Evolutionary conservation across 495 filamentous ascomycete genomes (phyloP).

Genomic region (Penicilliopsis zonata): DNA sequence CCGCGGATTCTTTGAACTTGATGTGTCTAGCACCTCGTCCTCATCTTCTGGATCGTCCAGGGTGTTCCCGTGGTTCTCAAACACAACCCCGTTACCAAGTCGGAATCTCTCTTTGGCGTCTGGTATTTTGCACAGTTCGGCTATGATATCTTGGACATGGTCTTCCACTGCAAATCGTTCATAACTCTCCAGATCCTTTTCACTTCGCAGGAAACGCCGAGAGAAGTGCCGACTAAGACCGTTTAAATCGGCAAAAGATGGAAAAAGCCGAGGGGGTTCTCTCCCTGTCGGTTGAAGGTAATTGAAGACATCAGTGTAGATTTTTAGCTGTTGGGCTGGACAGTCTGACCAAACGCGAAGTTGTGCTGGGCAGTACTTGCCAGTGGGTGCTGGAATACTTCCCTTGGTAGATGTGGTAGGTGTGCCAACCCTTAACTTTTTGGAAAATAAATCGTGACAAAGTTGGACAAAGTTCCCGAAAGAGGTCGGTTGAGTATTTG

Average conservation of each 20-base stretch:
- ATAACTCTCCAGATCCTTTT: slow-evolving; percentile 18
- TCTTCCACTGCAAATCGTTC: slow-evolving; percentile 17
- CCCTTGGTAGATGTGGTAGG: slow-evolving; percentile 12
- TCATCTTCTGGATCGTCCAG: no score
- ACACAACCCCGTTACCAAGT: slow-evolving; percentile 14
- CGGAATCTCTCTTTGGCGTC: slow-evolving; percentile 14
- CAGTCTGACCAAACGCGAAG: slow-evolving; percentile 12
- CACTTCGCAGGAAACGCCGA: slow-evolving; percentile 14
- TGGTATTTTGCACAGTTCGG: slow-evolving; percentile 14
- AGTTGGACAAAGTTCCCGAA: slow-evolving; percentile 16
- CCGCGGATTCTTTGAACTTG: slow-evolving; percentile 2
- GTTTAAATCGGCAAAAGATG: slow-evolving; percentile 4
- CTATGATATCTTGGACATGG: slow-evolving; percentile 19
- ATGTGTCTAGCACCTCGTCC: no score
- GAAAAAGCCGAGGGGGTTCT: slow-evolving; percentile 6
- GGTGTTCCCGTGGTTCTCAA: slow-evolving; percentile 19
- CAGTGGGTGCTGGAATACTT: slow-evolving; percentile 9
- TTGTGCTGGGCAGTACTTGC: slow-evolving; percentile 9
- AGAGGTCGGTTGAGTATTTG: slow-evolving; percentile 8
- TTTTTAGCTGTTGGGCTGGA: slow-evolving; percentile 10
- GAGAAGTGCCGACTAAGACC: slow-evolving; percentile 1
- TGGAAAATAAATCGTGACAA: slow-evolving; percentile 14
- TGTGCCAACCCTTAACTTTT: slow-evolving; percentile 3
- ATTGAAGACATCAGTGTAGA: slow-evolving; percentile 5
- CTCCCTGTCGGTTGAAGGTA: slow-evolving; percentile 9